Conservation (phyloP, 2,329 filamentous ascomycete genomes). For the Colletotrichum ledebouriae region DNA sequence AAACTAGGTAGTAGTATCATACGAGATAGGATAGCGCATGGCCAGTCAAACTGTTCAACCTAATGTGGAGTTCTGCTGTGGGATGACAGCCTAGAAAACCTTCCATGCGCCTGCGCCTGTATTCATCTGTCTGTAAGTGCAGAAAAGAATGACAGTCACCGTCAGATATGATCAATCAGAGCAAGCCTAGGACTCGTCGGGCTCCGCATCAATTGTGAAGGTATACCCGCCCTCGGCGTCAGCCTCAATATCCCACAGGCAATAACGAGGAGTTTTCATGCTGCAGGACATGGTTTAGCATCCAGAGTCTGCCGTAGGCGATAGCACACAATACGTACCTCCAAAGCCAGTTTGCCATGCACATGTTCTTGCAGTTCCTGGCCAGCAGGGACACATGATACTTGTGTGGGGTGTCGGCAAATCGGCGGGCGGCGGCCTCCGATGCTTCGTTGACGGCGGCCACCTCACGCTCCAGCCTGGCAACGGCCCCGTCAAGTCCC, state of each 20-base stretch:
- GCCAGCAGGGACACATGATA: slow-evolving; percentile 9
- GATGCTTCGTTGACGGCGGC: slow-evolving; percentile 18
- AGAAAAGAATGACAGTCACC: background rate
- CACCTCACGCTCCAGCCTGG: slow-evolving; percentile 12
- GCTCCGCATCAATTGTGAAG: slow-evolving; percentile 8
- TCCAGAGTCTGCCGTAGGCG: rapidly evolving
- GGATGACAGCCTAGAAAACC: background rate
- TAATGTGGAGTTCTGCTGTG: background rate
- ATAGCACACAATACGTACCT: background rate
- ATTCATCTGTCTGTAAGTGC: background rate
- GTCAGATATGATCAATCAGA: background rate
- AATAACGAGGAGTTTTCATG: slow-evolving; percentile 30
- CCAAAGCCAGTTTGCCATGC: slow-evolving; percentile 35
- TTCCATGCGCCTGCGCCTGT: no score
- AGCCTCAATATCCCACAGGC: slow-evolving; percentile 19
- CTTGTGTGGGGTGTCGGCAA: slow-evolving; percentile 5
- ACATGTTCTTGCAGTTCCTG: slow-evolving; percentile 38
- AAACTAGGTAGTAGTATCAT: background rate
- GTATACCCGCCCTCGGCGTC: slow-evolving; percentile 17
- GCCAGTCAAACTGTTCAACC: background rate
- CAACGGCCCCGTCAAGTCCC: slow-evolving; percentile 12
- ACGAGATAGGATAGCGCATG: background rate
- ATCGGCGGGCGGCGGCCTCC: background rate
- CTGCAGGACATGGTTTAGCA: background rate
- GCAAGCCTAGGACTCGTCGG: slow-evolving; percentile 6